These are phyloP conservation scores for Alternaria rosae DNA, from an alignment of 2,329 filamentous ascomycete genomes.

Conservation along the genomic window DNA sequence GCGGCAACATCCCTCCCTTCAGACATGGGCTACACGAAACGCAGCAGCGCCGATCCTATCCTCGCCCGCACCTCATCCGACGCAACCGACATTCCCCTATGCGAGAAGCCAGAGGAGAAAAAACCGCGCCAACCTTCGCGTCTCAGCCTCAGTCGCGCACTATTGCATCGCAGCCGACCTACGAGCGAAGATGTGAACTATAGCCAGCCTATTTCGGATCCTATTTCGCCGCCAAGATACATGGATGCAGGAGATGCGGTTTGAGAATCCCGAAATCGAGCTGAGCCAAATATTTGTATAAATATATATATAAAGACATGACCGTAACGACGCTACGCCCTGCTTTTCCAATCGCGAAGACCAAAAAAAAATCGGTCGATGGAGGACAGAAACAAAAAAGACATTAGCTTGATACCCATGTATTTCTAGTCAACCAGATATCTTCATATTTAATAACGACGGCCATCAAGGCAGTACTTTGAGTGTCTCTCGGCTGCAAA, in stretches of 20 bases:
- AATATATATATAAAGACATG: not conserved
- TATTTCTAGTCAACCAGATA: not conserved
- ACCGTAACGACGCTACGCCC: not conserved
- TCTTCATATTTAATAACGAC: not conserved
- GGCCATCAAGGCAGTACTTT: not conserved
- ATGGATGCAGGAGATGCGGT: not conserved
- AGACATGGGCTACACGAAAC: not conserved
- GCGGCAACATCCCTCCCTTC: slow-evolving; percentile 8
- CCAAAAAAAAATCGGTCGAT: not conserved
- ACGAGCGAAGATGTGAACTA: not conserved
- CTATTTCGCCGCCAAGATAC: not conserved
- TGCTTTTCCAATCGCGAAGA: not conserved
- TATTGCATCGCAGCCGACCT: not conserved
- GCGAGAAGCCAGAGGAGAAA: not conserved
- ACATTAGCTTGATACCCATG: not conserved
- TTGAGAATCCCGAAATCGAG: not conserved
- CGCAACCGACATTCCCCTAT: not conserved
- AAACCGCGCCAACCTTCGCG: not conserved
- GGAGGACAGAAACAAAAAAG: not conserved
- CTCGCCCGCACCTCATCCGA: not conserved
- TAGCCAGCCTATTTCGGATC: not conserved
- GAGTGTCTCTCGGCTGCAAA: not conserved
- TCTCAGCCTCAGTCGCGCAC: not conserved
- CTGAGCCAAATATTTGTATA: not conserved
- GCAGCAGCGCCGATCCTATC: not conserved